Evolutionary conservation across 1,284 basidiomycete genomes (phyloP).

Genomic region (Cystobasidium slooffiae): DNA sequence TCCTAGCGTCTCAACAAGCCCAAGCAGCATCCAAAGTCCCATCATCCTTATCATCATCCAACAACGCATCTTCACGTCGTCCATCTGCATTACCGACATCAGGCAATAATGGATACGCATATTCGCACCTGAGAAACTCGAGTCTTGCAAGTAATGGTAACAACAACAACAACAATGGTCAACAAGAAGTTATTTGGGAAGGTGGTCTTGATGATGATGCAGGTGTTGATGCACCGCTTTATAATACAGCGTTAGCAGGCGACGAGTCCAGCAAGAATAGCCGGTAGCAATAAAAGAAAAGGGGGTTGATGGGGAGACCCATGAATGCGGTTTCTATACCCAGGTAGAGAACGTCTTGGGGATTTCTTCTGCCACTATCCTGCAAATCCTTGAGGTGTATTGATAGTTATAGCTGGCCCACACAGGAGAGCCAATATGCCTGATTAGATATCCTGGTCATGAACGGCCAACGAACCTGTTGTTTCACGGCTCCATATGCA

Average conservation of each 20-base stretch:
- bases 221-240: constrained; percentile 5
- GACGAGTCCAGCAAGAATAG: background rate
- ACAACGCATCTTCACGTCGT: background rate
- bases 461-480: no score
- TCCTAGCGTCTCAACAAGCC: constrained; percentile 19
- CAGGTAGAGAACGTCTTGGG: background rate
- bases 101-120: constrained; percentile 23
- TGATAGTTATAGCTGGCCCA: no score
- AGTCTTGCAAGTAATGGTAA: constrained; percentile 20
- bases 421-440: no score
- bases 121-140: constrained; percentile 36
- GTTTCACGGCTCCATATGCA: no score
- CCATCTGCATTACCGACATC: background rate
- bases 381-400: no score
- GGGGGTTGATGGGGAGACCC: background rate
- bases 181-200: constrained; percentile 32
- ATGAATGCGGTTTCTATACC: background rate
- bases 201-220: constrained; percentile 21
- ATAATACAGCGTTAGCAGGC: background rate
- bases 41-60: background rate
- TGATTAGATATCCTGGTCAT: no score
- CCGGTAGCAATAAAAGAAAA: background rate
- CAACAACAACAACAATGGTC: background rate
- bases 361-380: no score
- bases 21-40: constrained; percentile 20